A percentile compares a stretch with the other conserved stretches of the same genome.
Evolutionary conservation across 2,329 filamentous ascomycete species (phyloP).

Genomic region (Talaromyces pinophilus): DNA sequence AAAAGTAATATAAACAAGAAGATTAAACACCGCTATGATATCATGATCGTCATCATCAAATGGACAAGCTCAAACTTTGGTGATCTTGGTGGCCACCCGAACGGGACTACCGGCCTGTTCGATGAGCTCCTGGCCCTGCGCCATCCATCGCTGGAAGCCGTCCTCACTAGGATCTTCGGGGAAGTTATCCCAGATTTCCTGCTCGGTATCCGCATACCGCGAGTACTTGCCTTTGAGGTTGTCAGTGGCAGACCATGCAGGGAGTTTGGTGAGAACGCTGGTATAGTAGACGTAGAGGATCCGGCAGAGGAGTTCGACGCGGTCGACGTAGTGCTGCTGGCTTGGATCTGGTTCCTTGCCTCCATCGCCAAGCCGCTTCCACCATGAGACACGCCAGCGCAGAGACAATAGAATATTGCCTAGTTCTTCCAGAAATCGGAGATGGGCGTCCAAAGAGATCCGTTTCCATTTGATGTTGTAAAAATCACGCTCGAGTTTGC

Average conservation of each 20-base stretch:
- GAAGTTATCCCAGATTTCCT: constrained; percentile 47
- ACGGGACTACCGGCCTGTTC: constrained; percentile 42
- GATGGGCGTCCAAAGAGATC: constrained; percentile 44
- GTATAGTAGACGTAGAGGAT: constrained; percentile 52
- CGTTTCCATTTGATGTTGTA: constrained; percentile 51
- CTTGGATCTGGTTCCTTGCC: constrained; percentile 38
- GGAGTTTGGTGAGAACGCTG: constrained; percentile 45
- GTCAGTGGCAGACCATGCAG: constrained; percentile 40
- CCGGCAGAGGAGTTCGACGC: constrained; percentile 45
- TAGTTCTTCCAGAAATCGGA: constrained; percentile 44
- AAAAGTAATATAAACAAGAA: constrained; percentile 11
- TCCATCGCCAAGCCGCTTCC: constrained; percentile 46
- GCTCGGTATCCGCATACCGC: constrained; percentile 45
- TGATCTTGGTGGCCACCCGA: constrained; percentile 26
- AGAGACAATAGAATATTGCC: constrained; percentile 46
- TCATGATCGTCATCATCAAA: constrained; percentile 4
- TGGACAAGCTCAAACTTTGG: constrained; percentile 17
- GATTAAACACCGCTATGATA: not conserved
- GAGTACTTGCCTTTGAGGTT: constrained; percentile 45
- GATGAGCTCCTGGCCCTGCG: constrained; percentile 42
- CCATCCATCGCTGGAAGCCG: constrained; percentile 47
- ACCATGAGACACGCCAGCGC: constrained; percentile 50
- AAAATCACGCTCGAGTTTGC: constrained; percentile 46
- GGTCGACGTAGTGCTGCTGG: constrained; percentile 43
- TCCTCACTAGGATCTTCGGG: constrained; percentile 41